Percentiles rank a stretch among this genome's conserved stretches.
Conservation (phyloP, 768 basidiomycete genomes). For the Sporobolomyces roseus region DNA sequence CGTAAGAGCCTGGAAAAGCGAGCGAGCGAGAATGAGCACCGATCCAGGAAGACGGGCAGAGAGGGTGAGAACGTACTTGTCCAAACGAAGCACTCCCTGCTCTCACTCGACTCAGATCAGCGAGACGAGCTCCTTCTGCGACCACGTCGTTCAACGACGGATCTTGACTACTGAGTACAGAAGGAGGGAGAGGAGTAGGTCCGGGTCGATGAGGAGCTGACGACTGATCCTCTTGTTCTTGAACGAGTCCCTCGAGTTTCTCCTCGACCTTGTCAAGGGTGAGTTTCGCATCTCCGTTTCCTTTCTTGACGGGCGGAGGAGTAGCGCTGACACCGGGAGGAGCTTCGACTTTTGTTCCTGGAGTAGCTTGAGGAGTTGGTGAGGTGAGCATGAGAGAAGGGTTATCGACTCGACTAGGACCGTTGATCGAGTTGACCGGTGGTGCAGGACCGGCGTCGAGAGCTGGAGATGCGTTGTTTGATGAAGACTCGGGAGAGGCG, state of each 20-base stretch:
- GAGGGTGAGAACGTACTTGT: slow-evolving; percentile 13
- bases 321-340: no score
- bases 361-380: slow-evolving; percentile 26
- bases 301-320: background rate
- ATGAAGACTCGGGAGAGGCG: background rate
- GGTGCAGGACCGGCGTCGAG: background rate
- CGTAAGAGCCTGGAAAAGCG: slow-evolving; percentile 2
- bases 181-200: slow-evolving; percentile 27
- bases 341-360: background rate
- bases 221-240: slow-evolving; percentile 5
- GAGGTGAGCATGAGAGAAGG: slow-evolving; percentile 24
- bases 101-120: slow-evolving; percentile 6
- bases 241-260: slow-evolving; percentile 10
- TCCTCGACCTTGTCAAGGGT: slow-evolving; percentile 30
- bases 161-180: background rate
- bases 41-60: background rate
- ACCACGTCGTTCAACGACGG: slow-evolving; percentile 26
- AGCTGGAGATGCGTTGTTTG: slow-evolving; percentile 20
- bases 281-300: background rate
- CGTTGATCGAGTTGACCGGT: background rate
- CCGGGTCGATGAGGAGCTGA: slow-evolving; percentile 9
- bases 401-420: background rate
- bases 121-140: slow-evolving; percentile 25
- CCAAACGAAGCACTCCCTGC: slow-evolving; percentile 14
- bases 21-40: background rate